Base-by-base conservation (phyloP, 768 basidiomycete species). In the Erythrobasidium yunnanense region DNA sequence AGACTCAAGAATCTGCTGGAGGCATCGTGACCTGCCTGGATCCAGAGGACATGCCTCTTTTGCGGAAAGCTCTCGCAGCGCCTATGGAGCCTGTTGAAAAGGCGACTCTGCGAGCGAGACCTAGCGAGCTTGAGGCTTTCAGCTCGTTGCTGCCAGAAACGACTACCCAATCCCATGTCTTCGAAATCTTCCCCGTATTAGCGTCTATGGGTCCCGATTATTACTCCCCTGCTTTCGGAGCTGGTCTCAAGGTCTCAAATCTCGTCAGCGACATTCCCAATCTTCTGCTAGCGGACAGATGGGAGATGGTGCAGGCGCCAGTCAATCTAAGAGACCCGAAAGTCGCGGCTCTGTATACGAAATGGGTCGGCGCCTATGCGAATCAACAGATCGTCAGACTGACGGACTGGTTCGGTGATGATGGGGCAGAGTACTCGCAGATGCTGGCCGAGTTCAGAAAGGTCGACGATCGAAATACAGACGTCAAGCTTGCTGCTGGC, bases 1-100 rank as follows among this genome's bases (percentile, higher is more conserved):
- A 67, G 38, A 55, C 23, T 34, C 51, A 68, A 8, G 66, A 68
- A 8, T n/a, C 63, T 1, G 74, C 81, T 0, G 82, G 81, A 5
- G 90, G 92, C 23, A 79, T 81, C 32, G 86, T 84, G 6, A 91
- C 90, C 0, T 87, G 90, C 0, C 74, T 93, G n/a, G 74, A 79
- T 46, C 73, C 77, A 1, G 73, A 77, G 1, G 88, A 91, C 73
- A 79, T 95, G 11, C 79, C 80, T 0, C 76, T 81, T 65, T 78
- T 97, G 8, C 74, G 75, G 23, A 70, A 78, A 2, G 83, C 86
- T 2, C 78, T 97, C 33, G 76, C 75, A 1, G 70, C 79, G 0
- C 79, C 83, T 0, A 78, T 82, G 6, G 55, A 67, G 0, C 71
- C 68, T 22, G 68, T 73, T 30, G 57, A 52, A 2, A 51, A 68